Evolutionary conservation across 768 basidiomycete species (phyloP), one percentile per base, ranked within the genome.

Genomic region (Tylopilus balloui): DNA sequence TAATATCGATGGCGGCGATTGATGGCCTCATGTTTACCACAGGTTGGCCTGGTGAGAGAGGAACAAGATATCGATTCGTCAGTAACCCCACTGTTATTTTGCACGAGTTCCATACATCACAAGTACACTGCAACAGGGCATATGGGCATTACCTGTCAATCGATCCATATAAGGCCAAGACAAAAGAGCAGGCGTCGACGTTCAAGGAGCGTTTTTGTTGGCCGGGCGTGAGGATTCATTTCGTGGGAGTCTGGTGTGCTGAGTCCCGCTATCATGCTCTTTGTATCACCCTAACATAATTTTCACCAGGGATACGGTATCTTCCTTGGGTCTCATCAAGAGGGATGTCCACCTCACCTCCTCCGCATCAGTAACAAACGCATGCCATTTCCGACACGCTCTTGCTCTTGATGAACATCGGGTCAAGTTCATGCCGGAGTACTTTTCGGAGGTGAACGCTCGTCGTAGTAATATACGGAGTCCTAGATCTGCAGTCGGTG

Each of bases 181-280:
- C 42, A 14, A 44, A 45, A 28, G 12, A 23, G 1, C 5, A 51
- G 52, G 56, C 56, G 39, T 31, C 20, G 2, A 32, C 28, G 8
- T 70, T 70, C 61, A 70, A 69, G 47, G 44, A 44, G 14, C 55
- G 49, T 0, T 70, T 66, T 35, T 68, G 59, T 23, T 28, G 59
- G 27, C 2, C n/a, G 3, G 36, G 50, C 21, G 62, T 67, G 17
- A 44, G 52, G 17, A 48, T 70, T 0, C 70, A 71, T 48, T 71
- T 70, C 27, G 37, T 70, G 1, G 69, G 69, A 1, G 68, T 57
- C 15, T 71, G 70, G 69, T 71, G 41, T 2, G 34, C 8, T 11
- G n/a, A 47, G 14, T 17, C 4, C 12, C 24, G n/a, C 14, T 15
- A 9, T 45, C 19, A 2, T 31, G 1, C 3, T n/a, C 20, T 39